Evolutionary conservation across 352 stramenopile genomes (phyloP).

Genomic region (Sclerospora graminicola): DNA sequence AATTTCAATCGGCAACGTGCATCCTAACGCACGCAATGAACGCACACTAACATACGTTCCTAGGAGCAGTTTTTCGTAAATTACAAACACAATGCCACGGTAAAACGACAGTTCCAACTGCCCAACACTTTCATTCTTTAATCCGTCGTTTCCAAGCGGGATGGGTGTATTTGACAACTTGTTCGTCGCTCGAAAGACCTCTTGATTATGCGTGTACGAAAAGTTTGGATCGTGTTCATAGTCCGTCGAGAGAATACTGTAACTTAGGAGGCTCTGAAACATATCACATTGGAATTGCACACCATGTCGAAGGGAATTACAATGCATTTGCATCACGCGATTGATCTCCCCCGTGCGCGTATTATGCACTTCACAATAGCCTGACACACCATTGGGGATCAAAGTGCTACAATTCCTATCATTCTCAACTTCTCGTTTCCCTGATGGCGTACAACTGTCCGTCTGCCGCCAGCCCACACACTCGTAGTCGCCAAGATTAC

Average conservation of each 20-base stretch:
- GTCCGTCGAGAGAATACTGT: slow-evolving; percentile 33
- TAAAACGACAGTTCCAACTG: slow-evolving; percentile 26
- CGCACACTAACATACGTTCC: slow-evolving; percentile 52
- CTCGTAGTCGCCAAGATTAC: slow-evolving; percentile 39
- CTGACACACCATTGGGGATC: slow-evolving; percentile 28
- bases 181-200: slow-evolving; percentile 18
- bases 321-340: slow-evolving; percentile 53
- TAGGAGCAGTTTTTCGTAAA: slow-evolving; percentile 48
- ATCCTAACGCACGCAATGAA: slow-evolving; percentile 32
- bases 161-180: slow-evolving; percentile 17
- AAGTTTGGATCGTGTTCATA: slow-evolving; percentile 47
- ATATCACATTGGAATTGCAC: slow-evolving; percentile 46
- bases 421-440: slow-evolving; percentile 22
- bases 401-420: slow-evolving; percentile 33
- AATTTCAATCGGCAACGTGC: slow-evolving; percentile 46
- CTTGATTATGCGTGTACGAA: slow-evolving; percentile 18
- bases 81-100: slow-evolving; percentile 44
- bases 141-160: slow-evolving; percentile 15
- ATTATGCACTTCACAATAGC: slow-evolving; percentile 52
- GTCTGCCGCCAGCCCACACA: slow-evolving; percentile 53
- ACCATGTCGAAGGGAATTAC: slow-evolving; percentile 34
- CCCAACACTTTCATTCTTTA: slow-evolving; percentile 17
- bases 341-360: slow-evolving; percentile 22
- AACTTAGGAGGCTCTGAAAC: slow-evolving; percentile 46
- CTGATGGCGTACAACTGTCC: slow-evolving; percentile 32